Evolutionary conservation across 768 basidiomycete genomes (phyloP), one percentile per base, ranked within the genome.

Genomic region (Paxillus rubicundulus): DNA sequence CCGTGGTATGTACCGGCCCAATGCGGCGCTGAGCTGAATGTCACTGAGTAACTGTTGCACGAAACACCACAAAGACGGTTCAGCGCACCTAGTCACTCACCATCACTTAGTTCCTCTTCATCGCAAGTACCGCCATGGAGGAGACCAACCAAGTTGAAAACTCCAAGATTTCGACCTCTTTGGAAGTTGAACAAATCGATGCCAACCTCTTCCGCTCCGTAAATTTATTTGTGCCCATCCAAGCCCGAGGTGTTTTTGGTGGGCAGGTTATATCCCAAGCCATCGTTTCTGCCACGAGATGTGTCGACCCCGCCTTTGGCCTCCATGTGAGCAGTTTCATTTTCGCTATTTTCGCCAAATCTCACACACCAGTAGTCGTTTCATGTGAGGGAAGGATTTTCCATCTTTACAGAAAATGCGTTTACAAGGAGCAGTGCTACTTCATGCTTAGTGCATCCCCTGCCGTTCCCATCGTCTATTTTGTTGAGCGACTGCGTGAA

Each of bases 201-300:
- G 76, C 77, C 42, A 86, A 87, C 64, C 70, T 92, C 37, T 92
- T 85, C 63, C 84, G 89, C 16, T 92, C 89, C 2, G 89, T 85
- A 61, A 82, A 81, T 1, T 73, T 92, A 2, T 85, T 78, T 74
- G 43, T 82, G n/a, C 89, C 87, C 1, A 57, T 67, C 8, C 70
- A 75, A 16, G 78, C 80, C 14, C 76, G 91, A 44, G 89, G 90
- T 14, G 89, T 90, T 13, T 93, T 89, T 61, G 91, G 92, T 54
- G 91, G 91, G 73, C 89, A 92, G 69, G 91, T 93, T 52, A 91
- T 94, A 58, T 90, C 87, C 34, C 91, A 93, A 63, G 92, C 90
- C 5, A 72, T 93, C 27, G 86, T 90, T 12, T 80, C 88, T 2
- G 91, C 91, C 1, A 90, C 88, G 13, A 85, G 84, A 54, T 82